Percentiles rank a stretch among this genome's conserved stretches.
phyloP scores from a whole-genome alignment of 2,329 filamentous ascomycete species.

The Scedosporium apiospermum region DNA sequence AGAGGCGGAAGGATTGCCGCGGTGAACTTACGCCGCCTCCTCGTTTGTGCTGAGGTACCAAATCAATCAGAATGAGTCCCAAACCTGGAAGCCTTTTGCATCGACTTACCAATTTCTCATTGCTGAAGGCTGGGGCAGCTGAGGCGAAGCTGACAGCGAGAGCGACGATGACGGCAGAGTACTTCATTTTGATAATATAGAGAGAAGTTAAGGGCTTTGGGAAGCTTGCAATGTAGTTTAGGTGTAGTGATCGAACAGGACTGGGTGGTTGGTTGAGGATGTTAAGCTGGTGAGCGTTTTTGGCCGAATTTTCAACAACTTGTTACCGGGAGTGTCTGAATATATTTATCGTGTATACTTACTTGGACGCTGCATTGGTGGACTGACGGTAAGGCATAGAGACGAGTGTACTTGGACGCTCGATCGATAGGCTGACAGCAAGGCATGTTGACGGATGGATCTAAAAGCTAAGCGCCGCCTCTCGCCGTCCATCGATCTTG shows the following conservation, averaged over 20 bases:
- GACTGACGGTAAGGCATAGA: neutral
- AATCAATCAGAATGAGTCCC: neutral
- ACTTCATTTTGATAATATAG: neutral
- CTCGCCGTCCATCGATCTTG: neutral
- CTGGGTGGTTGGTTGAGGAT: neutral
- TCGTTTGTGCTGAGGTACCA: neutral
- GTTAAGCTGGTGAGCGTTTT: neutral
- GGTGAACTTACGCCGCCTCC: neutral
- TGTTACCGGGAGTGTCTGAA: neutral
- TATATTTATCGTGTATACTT: neutral
- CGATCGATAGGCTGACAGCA: neutral
- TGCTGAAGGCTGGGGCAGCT: neutral
- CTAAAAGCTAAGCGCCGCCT: neutral
- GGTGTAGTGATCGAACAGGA: neutral
- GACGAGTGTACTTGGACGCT: neutral
- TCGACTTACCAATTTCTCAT: neutral
- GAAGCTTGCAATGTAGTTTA: neutral
- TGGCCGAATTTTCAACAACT: neutral
- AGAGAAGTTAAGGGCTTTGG: neutral
- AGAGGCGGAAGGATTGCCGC: neutral
- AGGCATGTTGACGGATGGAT: neutral
- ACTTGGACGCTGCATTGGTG: neutral
- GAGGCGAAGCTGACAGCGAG: neutral
- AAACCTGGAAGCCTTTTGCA: neutral
- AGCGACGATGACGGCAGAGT: neutral